A percentile compares a stretch with the other conserved stretches of the same genome.
phyloP scores from a whole-genome alignment of 1,284 basidiomycete genomes.

The Cryptococcus sp. region DNA sequence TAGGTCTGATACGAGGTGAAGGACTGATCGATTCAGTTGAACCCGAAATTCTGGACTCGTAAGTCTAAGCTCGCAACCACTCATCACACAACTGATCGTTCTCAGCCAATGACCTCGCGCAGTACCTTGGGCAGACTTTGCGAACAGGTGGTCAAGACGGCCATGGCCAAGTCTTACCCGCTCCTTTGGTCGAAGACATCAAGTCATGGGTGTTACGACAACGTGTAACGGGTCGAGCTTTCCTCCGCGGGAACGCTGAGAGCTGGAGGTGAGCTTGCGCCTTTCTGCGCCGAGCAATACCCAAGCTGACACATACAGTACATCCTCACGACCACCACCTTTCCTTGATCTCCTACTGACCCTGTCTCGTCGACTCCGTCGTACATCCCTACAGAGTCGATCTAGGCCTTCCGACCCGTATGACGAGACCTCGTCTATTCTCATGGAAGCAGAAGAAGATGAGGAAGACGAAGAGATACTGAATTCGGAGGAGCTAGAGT shows the following conservation, averaged over 20 bases:
- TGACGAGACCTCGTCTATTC: slow-evolving; percentile 13
- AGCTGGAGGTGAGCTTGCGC: slow-evolving; percentile 24
- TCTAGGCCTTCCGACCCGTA: slow-evolving; percentile 2
- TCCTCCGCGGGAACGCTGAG: slow-evolving; percentile 27
- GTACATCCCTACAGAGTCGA: slow-evolving; percentile 21
- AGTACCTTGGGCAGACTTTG: slow-evolving; percentile 30
- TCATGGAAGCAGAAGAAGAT: slow-evolving; percentile 27
- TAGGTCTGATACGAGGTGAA: background rate
- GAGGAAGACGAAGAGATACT: slow-evolving; percentile 1
- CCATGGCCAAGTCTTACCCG: slow-evolving; percentile 30
- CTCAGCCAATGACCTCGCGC: slow-evolving; percentile 29
- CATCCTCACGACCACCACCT: slow-evolving; percentile 31
- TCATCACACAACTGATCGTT: slow-evolving; percentile 1
- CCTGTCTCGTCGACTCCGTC: slow-evolving; percentile 34
- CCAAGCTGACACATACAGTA: slow-evolving; percentile 2
- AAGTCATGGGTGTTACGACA: slow-evolving; percentile 38
- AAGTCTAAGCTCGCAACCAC: slow-evolving; percentile 3
- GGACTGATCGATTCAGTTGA: slow-evolving; percentile 9
- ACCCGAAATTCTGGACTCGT: slow-evolving; percentile 37
- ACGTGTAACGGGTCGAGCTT: slow-evolving; percentile 31
- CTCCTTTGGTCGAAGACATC: slow-evolving; percentile 38
- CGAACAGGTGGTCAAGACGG: slow-evolving; percentile 37
- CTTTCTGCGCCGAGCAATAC: background rate
- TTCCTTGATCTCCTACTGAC: slow-evolving; percentile 36
- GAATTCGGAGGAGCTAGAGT: slow-evolving; percentile 10